A percentile compares a stretch with the other conserved stretches of the same genome.
These are phyloP conservation scores for Talaromyces trachyspermus DNA, from an alignment of 495 filamentous ascomycete species.

Conservation along the genomic window DNA sequence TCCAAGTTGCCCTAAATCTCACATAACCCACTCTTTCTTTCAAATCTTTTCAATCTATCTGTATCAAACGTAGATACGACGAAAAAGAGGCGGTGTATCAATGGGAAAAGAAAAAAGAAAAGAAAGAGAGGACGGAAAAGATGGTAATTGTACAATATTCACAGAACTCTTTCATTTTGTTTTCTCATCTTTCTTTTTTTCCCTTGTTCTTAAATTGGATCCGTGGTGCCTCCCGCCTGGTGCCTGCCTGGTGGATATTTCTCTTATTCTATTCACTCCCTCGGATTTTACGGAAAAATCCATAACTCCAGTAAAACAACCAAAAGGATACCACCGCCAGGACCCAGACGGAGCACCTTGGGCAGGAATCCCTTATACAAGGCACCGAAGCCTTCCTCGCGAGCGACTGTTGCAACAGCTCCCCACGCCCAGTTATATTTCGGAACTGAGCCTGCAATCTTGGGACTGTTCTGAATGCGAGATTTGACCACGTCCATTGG, in stretches of 20 bases:
- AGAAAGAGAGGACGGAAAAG: conserved; percentile 3
- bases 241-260: no score
- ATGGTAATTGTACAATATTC: not conserved
- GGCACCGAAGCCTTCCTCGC: conserved; percentile 86
- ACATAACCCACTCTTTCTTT: no score
- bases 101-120: conserved; percentile 1
- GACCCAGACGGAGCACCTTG: conserved; percentile 84
- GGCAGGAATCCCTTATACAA: conserved; percentile 97
- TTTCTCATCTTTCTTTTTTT: no score
- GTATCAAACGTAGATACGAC: no score
- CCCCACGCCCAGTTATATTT: conserved; percentile 99
- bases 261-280: no score
- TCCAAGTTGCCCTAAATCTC: no score
- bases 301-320: conserved; percentile 89
- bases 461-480: conserved; percentile 87
- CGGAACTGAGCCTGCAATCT: conserved; percentile 64
- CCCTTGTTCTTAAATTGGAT: not conserved
- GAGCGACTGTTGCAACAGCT: conserved; percentile 73
- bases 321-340: conserved; percentile 83
- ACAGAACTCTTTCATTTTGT: no score
- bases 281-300: conserved; percentile 71
- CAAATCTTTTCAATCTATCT: conserved; percentile 5
- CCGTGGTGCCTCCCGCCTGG: not conserved
- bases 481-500: conserved; percentile 98
- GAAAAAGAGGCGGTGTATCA: no score